Evolutionary conservation across 2,329 filamentous ascomycete genomes (phyloP).

Genomic region (Emmonsiellopsis sp.): DNA sequence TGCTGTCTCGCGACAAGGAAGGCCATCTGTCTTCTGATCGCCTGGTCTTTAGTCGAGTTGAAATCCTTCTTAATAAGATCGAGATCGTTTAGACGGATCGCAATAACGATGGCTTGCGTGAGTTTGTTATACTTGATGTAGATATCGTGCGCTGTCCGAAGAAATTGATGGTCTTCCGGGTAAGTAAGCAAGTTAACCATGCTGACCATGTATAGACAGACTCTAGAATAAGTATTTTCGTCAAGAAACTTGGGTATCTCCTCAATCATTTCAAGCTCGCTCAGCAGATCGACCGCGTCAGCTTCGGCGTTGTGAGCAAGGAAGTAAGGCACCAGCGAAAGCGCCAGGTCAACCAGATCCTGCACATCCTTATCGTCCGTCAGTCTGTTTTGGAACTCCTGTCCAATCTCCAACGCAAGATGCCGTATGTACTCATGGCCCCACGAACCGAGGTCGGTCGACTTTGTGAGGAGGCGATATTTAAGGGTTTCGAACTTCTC

Average conservation of each 20-base stretch:
- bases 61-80: constrained; percentile 77
- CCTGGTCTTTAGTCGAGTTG: constrained; percentile 66
- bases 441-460: constrained; percentile 91
- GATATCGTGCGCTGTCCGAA: constrained; percentile 84
- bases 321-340: constrained; percentile 85
- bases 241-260: constrained; percentile 82
- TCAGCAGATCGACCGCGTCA: constrained; percentile 93
- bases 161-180: constrained; percentile 92
- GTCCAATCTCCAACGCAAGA: constrained; percentile 87
- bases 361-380: constrained; percentile 74
- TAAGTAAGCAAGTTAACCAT: constrained; percentile 98
- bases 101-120: constrained; percentile 85
- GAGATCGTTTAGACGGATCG: constrained; percentile 83
- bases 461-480: constrained; percentile 81
- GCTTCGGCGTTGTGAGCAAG: constrained; percentile 96
- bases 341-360: constrained; percentile 76
- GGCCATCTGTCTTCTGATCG: constrained; percentile 84
- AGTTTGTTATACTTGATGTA: constrained; percentile 90
- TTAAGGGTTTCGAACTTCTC: constrained; percentile 93
- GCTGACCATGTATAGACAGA: constrained; percentile 96
- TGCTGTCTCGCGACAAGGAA: constrained; percentile 88
- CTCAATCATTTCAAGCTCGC: constrained; percentile 95
- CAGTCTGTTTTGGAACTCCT: constrained; percentile 83
- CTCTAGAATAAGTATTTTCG: constrained; percentile 83
- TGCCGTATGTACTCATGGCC: constrained; percentile 97